These are phyloP conservation scores for Emericellopsis terricola DNA, from an alignment of 495 filamentous ascomycete species.

Conservation along the genomic window DNA sequence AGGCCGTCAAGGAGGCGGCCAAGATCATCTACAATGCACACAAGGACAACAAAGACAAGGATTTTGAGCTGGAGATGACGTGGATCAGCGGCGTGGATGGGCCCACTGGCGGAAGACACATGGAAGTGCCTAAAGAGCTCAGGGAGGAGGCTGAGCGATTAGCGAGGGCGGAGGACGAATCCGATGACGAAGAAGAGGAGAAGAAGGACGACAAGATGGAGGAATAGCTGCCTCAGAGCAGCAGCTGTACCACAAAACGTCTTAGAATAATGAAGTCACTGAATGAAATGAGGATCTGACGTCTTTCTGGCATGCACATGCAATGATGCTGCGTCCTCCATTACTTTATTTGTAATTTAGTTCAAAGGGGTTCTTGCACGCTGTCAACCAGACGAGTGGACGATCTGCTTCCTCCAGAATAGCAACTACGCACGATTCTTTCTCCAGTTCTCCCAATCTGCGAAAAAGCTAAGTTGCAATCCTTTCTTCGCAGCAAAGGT, in stretches of 20 bases:
- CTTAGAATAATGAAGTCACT: constrained; percentile 1
- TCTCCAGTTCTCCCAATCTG: constrained; percentile 39
- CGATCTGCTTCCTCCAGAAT: neutral
- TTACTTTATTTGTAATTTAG: neutral
- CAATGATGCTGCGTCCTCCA: too few relatives aligned
- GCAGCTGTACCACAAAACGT: constrained; percentile 1
- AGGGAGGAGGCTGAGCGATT: constrained; percentile 78
- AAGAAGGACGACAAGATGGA: constrained; percentile 53
- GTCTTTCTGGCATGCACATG: neutral
- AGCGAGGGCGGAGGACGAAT: constrained; percentile 64
- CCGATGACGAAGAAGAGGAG: constrained; percentile 46
- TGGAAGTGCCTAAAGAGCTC: constrained; percentile 78
- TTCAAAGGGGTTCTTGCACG: neutral
- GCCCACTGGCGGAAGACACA: constrained; percentile 78
- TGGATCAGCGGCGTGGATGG: constrained; percentile 76
- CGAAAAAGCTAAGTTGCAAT: constrained; percentile 30
- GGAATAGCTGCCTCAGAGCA: constrained; percentile 27
- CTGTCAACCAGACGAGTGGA: too few relatives aligned
- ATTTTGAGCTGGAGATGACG: constrained; percentile 97
- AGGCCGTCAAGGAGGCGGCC: constrained; percentile 91
- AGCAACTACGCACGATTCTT: constrained; percentile 23
- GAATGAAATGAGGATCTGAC: neutral
- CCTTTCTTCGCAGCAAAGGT: constrained; percentile 27
- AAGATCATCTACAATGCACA: constrained; percentile 93
- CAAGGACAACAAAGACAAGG: constrained; percentile 94